Evolutionary conservation across 192 early-diverging fungal species (phyloP).

Genomic region (Gaertneriomyces sp.): DNA sequence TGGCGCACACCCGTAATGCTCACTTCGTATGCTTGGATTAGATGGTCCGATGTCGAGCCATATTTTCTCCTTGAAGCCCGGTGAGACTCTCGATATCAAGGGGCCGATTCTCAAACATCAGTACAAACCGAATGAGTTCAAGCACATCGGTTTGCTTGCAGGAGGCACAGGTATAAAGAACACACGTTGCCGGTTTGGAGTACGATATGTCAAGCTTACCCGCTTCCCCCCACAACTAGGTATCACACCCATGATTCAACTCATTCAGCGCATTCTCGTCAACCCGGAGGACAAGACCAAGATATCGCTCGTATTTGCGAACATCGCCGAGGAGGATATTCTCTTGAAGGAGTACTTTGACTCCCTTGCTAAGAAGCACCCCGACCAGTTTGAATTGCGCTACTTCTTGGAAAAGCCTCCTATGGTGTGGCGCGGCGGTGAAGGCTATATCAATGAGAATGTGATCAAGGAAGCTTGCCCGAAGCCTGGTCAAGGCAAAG

Average conservation of each 20-base stretch:
- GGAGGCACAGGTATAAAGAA: constrained; percentile 67
- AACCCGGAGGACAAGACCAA: constrained; percentile 69
- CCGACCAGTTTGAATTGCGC: constrained; percentile 63
- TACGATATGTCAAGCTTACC: too few species aligned
- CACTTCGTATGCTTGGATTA: constrained; percentile 56
- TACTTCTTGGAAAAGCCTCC: constrained; percentile 63
- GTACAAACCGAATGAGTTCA: constrained; percentile 64
- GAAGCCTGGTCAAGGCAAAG: constrained; percentile 47
- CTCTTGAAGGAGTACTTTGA: constrained; percentile 65
- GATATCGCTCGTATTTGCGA: constrained; percentile 69
- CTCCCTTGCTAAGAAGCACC: constrained; percentile 46
- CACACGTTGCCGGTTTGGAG: neutral
- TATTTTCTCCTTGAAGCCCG: constrained; percentile 64
- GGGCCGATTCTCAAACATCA: constrained; percentile 73
- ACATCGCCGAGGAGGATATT: constrained; percentile 66
- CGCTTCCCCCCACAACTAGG: constrained; percentile 3
- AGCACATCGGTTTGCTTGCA: constrained; percentile 75
- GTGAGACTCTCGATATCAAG: constrained; percentile 75
- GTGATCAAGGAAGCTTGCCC: constrained; percentile 71
- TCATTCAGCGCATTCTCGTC: constrained; percentile 59
- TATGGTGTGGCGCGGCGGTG: constrained; percentile 62
- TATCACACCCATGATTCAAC: constrained; percentile 81
- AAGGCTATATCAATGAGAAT: constrained; percentile 72
- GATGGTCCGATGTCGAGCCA: constrained; percentile 79
- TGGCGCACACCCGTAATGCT: constrained; percentile 57